These are phyloP conservation scores for Naganishia kalamii DNA, from an alignment of 768 basidiomycete genomes.

Conservation along the genomic window DNA sequence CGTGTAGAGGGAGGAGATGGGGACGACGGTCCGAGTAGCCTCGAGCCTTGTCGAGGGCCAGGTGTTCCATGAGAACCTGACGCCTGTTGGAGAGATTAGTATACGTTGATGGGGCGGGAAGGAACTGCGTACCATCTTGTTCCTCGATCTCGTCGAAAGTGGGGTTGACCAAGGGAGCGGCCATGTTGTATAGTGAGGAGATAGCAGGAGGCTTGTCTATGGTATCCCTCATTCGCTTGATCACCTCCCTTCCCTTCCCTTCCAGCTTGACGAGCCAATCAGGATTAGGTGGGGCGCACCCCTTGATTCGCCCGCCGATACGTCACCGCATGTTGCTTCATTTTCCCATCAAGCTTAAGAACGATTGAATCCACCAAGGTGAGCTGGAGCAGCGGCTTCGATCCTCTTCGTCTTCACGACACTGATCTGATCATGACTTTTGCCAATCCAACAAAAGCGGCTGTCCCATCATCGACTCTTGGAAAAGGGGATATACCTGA, in stretches of 20 bases:
- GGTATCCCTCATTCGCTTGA: no score
- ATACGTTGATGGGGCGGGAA: neutral
- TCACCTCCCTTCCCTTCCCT: no score
- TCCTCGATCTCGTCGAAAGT: conserved; percentile 93
- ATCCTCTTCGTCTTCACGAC: no score
- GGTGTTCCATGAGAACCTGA: conserved; percentile 95
- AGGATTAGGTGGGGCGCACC: neutral
- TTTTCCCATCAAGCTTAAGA: no score
- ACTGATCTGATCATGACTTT: no score
- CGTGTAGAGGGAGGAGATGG: conserved; percentile 95
- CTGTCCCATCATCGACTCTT: no score
- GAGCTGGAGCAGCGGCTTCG: no score
- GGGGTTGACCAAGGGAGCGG: conserved; percentile 47
- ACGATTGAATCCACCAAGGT: no score
- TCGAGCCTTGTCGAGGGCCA: conserved; percentile 98
- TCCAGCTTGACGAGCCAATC: neutral
- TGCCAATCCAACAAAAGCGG: no score
- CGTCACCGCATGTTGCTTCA: no score
- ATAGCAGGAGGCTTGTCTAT: neutral
- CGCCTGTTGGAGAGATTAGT: conserved; percentile 54
- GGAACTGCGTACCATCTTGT: conserved; percentile 65
- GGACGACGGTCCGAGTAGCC: conserved; percentile 93
- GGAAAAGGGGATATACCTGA: no score
- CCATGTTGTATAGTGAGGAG: conserved; percentile 31
- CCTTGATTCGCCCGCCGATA: no score